Base-by-base conservation (phyloP, 352 stramenopile species). In the Pythium myriotylum region DNA sequence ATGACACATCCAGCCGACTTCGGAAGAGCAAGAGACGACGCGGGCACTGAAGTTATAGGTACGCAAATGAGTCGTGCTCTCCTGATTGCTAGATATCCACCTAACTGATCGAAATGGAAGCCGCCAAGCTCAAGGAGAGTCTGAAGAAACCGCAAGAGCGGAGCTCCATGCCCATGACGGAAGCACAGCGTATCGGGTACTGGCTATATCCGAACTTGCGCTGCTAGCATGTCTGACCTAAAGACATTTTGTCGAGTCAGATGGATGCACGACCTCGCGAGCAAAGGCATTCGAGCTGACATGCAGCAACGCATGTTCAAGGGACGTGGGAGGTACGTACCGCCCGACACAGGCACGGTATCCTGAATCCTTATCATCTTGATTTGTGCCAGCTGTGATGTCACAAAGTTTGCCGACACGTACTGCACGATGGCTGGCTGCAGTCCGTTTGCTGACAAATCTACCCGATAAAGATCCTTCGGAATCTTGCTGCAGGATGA, bases 371-470 rank as follows among this genome's bases (percentile, higher is more conserved):
- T 35, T 35, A 5, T 35, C 10, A 35, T 17, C 26, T 42, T 23
- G 13, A 17, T 43, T 40, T 17, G 37, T 14, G 10, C 2, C 41
- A 92, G 86, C 68, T 93, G 79, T 47, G 86, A 93, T 35, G 84
- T 95, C 61, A 93, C 84, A 27, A 80, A 80, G 68, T 95, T 94
- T 65, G 86, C 86, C 46, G 83, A 91, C 54, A 84, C 84, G 0
- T 93, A 94, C 65, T 88, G 73, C 75, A 91, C 86, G 13, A 94
- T 94, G 84, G 80, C 86, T 47, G 80, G 84, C 50, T 94, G 84
- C 66, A 93, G 81, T 54, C 86, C 84, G 0, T 93, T 94, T 63
- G 86, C 84, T 22, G 86, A 93, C 70, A 95, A 95, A 65, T 91
- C 77, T 16, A 92, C 81, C 26, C 72, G 81, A 62, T 95, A 70